These are phyloP conservation scores for Mycena rosella DNA, from an alignment of 768 basidiomycete genomes.

Conservation along the genomic window DNA sequence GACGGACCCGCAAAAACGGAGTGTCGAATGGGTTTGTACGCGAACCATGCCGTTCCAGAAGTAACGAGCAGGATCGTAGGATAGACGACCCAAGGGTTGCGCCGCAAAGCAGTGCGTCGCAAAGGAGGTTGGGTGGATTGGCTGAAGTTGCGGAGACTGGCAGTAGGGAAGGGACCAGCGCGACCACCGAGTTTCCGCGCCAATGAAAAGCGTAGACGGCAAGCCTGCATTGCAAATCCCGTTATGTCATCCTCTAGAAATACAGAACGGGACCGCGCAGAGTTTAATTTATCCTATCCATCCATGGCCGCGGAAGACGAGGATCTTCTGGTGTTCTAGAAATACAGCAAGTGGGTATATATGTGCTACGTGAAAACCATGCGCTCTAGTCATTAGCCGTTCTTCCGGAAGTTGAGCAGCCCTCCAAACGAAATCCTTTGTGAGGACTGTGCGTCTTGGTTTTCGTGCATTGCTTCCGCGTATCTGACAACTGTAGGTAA, in stretches of 20 bases:
- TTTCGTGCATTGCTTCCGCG: constrained; percentile 84
- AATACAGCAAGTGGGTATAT: constrained; percentile 19
- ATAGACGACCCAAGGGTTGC: constrained; percentile 52
- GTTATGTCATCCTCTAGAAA: constrained; percentile 10
- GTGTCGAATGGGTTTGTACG: constrained; percentile 86
- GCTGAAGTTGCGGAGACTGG: no score
- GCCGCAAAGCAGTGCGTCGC: not conserved
- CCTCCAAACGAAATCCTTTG: constrained; percentile 66
- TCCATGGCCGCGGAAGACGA: no score
- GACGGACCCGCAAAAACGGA: constrained; percentile 77
- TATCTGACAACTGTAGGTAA: constrained; percentile 48
- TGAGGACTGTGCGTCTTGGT: constrained; percentile 77
- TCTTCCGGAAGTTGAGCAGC: constrained; percentile 29
- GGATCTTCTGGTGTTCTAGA: constrained; percentile 14
- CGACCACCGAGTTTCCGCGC: constrained; percentile 2
- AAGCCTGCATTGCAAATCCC: constrained; percentile 10
- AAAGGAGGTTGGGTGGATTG: constrained; percentile 2
- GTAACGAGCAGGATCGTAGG: constrained; percentile 52
- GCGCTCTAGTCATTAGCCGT: not conserved
- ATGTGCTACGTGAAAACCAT: not conserved
- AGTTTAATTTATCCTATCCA: no score
- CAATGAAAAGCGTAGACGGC: not conserved
- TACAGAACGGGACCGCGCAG: no score
- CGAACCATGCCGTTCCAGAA: constrained; percentile 53
- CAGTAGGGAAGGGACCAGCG: not conserved